A percentile compares a stretch with the other conserved stretches of the same genome.
Conservation (phyloP, 1,139 yeast genomes). For the Blastobotrys persicus region DNA sequence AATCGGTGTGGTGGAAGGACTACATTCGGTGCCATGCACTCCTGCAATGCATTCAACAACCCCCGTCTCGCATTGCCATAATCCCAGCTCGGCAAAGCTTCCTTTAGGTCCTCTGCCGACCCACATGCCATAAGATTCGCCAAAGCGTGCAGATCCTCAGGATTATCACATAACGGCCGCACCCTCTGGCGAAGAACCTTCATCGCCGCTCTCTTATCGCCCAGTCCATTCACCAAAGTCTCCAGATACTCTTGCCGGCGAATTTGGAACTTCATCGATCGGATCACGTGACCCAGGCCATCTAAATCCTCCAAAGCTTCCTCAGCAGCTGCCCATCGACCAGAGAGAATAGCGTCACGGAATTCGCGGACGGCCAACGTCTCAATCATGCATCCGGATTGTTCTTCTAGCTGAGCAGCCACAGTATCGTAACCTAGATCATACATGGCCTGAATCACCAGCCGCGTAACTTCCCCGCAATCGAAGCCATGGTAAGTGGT, state of each 20-base stretch:
- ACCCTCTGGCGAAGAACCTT: slow-evolving; percentile 43
- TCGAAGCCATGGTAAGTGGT: slow-evolving; percentile 30
- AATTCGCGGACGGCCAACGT: slow-evolving; percentile 41
- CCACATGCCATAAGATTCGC: slow-evolving; percentile 34
- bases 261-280: slow-evolving; percentile 31
- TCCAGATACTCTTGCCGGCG: slow-evolving; percentile 39
- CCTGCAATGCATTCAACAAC: slow-evolving; percentile 46
- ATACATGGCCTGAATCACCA: slow-evolving; percentile 48
- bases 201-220: slow-evolving; percentile 42
- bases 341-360: slow-evolving; percentile 41
- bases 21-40: slow-evolving; percentile 49
- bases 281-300: slow-evolving; percentile 25
- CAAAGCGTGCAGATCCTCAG: slow-evolving; percentile 34
- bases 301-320: slow-evolving; percentile 34
- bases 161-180: slow-evolving; percentile 29
- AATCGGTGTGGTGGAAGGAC: slow-evolving; percentile 54
- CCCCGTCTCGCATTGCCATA: slow-evolving; percentile 43
- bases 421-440: slow-evolving; percentile 49
- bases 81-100: slow-evolving; percentile 40
- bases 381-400: slow-evolving; percentile 43
- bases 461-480: slow-evolving; percentile 46
- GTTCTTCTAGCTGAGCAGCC: slow-evolving; percentile 41
- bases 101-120: slow-evolving; percentile 27
- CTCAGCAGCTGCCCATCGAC: slow-evolving; percentile 46
- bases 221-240: slow-evolving; percentile 25